A percentile compares a stretch with the other conserved stretches of the same genome.
phyloP scores from a whole-genome alignment of 1,284 basidiomycete species.

The Abortiporus biennis region DNA sequence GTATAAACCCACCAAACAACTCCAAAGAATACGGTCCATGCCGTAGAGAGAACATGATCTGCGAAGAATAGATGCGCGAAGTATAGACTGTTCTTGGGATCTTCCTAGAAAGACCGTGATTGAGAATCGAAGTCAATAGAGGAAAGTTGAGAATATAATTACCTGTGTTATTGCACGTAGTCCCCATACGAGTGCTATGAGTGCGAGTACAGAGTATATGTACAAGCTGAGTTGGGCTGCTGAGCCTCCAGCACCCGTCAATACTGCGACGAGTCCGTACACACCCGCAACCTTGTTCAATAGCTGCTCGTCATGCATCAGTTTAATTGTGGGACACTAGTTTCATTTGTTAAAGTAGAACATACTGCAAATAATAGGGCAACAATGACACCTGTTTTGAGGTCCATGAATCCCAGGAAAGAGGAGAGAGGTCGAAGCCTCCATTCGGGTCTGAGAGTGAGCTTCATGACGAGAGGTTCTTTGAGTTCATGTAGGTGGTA shows the following conservation, averaged over 20 bases:
- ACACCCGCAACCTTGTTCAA: constrained; percentile 98
- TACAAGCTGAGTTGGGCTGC: constrained; percentile 90
- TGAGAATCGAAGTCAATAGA: constrained; percentile 5
- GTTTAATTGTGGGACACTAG: neutral
- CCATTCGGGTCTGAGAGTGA: constrained; percentile 75
- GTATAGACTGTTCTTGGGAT: constrained; percentile 76
- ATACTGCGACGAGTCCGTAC: constrained; percentile 90
- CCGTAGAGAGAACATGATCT: constrained; percentile 90
- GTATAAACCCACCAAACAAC: constrained; percentile 87
- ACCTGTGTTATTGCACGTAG: constrained; percentile 82
- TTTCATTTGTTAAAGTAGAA: constrained; percentile 3
- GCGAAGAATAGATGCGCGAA: constrained; percentile 91
- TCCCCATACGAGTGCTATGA: constrained; percentile 85
- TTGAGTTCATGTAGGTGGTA: constrained; percentile 2
- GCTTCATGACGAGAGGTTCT: constrained; percentile 50
- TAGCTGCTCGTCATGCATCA: constrained; percentile 42
- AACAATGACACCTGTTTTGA: constrained; percentile 86
- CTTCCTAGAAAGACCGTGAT: constrained; percentile 58
- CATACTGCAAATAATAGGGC: constrained; percentile 79
- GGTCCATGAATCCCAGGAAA: constrained; percentile 79
- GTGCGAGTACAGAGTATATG: constrained; percentile 83
- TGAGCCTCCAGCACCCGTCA: constrained; percentile 82
- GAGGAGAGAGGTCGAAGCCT: constrained; percentile 74
- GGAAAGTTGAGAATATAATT: constrained; percentile 23
- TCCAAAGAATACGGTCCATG: constrained; percentile 90